Percentiles rank a stretch among this genome's conserved stretches.
These are phyloP conservation scores for Ciborinia camelliae DNA, from an alignment of 2,329 filamentous ascomycete species.

Conservation along the genomic window DNA sequence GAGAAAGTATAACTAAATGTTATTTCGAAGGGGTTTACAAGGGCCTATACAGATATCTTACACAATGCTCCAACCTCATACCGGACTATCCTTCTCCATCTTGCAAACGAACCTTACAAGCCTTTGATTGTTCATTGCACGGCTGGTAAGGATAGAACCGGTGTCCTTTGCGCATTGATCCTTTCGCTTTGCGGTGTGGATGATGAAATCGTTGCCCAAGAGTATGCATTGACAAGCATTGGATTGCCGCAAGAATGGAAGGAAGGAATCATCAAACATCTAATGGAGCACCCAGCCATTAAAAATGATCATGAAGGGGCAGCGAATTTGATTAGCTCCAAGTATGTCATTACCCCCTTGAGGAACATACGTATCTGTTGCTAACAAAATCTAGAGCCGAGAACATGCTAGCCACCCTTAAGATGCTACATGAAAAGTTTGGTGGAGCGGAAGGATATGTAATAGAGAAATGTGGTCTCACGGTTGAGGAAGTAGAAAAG, in stretches of 20 bases:
- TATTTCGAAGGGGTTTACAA: constrained; percentile 53
- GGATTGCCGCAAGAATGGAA: constrained; percentile 54
- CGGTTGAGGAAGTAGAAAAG: constrained; percentile 50
- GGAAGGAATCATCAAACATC: constrained; percentile 48
- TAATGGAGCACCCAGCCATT: constrained; percentile 51
- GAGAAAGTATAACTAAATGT: constrained; percentile 6
- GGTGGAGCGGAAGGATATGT: constrained; percentile 65
- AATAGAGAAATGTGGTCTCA: constrained; percentile 54
- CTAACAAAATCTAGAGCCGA: constrained; percentile 39
- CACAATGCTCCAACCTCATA: constrained; percentile 51
- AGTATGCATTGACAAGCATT: constrained; percentile 65
- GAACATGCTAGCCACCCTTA: constrained; percentile 50
- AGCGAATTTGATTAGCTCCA: constrained; percentile 44
- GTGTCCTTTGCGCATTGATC: constrained; percentile 64
- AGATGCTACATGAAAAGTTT: constrained; percentile 56
- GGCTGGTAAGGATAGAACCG: constrained; percentile 74
- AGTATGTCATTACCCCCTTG: constrained; percentile 27
- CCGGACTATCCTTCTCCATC: constrained; percentile 47
- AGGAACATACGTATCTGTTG: not conserved
- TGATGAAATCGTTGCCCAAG: constrained; percentile 57
- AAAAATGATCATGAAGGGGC: constrained; percentile 40
- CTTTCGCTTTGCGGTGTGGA: constrained; percentile 61
- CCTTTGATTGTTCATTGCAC: constrained; percentile 70
- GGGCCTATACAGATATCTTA: constrained; percentile 62
- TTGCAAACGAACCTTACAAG: constrained; percentile 39